Evolutionary conservation across 345 rosid species (phyloP).

Genomic region (Syzygium grande): DNA sequence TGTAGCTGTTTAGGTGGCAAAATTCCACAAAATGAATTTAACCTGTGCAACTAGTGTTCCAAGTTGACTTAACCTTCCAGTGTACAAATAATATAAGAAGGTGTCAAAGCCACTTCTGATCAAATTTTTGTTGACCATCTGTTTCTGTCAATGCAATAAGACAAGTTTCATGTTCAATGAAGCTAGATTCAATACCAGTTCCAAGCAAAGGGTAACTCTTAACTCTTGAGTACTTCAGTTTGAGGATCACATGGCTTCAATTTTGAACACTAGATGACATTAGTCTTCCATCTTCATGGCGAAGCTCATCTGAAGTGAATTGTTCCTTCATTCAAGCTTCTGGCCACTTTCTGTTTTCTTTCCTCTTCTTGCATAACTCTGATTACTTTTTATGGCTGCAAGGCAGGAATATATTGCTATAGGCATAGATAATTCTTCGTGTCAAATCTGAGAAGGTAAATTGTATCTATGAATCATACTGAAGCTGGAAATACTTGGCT

Average conservation of each 20-base stretch:
- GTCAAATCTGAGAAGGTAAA: neutral
- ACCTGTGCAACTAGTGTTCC: too few relatives aligned
- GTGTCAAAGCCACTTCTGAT: fast-evolving
- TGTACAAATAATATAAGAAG: neutral
- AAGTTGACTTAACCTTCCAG: too few relatives aligned
- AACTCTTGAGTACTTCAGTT: neutral
- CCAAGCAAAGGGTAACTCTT: neutral
- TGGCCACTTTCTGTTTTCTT: neutral
- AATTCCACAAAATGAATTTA: too few relatives aligned
- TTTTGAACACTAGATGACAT: neutral
- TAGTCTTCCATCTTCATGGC: neutral
- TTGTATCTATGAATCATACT: neutral
- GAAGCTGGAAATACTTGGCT: neutral
- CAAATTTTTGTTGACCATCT: neutral
- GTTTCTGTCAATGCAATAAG: neutral
- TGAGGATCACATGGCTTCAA: neutral
- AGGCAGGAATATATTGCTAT: neutral
- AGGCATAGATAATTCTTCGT: neutral
- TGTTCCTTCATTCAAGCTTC: neutral
- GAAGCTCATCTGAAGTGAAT: neutral
- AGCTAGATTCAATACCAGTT: neutral
- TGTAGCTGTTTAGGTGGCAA: too few relatives aligned
- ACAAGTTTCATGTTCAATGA: neutral
- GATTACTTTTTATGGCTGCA: neutral
- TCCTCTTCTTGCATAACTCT: neutral